These are phyloP conservation scores for Flaveria floridana DNA, from an alignment of 140 eudicot genomes.

Conservation along the genomic window DNA sequence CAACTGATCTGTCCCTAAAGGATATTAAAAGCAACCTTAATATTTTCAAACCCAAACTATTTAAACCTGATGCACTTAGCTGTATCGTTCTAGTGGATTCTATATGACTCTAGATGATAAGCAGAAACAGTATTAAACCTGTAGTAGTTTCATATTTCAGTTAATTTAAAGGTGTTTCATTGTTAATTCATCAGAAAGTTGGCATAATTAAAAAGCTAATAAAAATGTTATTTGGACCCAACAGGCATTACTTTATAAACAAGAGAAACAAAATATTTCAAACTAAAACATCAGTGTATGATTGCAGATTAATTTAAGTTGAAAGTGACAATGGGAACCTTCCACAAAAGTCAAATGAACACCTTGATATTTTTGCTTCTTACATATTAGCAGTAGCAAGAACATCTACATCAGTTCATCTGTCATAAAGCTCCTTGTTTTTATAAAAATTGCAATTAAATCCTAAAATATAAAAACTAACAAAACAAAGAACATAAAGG, in stretches of 20 bases:
- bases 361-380: conserved; percentile 25
- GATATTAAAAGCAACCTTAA: not conserved
- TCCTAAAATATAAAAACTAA: conserved; percentile 24
- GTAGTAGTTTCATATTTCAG: not conserved
- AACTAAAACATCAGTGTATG: conserved; percentile 27
- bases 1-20: not conserved
- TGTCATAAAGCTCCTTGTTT: conserved; percentile 34
- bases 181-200: conserved; percentile 17
- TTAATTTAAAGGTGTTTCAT: not conserved
- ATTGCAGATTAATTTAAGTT: conserved; percentile 26
- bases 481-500: conserved; percentile 60
- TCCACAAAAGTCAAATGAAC: conserved; percentile 31
- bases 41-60: not conserved
- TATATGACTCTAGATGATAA: not conserved
- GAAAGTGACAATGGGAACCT: conserved; percentile 31
- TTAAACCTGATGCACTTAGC: not conserved
- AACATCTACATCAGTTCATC: conserved; percentile 27
- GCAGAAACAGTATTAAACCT: not conserved
- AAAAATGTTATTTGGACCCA: conserved; percentile 15
- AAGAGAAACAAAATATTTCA: conserved; percentile 29
- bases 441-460: conserved; percentile 29
- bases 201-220: conserved; percentile 16
- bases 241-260: not conserved
- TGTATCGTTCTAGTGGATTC: not conserved
- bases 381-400: conserved; percentile 34